Evolutionary conservation across 148 eudicot genomes (phyloP).

Genomic region (Chenopodium formosanum): DNA sequence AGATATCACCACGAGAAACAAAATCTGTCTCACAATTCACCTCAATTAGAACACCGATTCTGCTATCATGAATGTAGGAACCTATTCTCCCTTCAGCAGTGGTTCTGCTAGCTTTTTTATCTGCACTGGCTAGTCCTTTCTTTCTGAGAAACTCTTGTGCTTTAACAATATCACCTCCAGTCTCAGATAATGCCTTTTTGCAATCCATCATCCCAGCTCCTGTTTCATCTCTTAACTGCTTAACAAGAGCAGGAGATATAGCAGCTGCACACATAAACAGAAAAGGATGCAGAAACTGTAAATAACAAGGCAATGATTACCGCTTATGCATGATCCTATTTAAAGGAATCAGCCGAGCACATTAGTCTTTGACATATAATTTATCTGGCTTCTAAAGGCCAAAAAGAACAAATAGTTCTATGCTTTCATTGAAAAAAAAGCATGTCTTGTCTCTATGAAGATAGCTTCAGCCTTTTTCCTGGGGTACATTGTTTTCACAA

Average conservation of each 20-base stretch:
- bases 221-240: conserved; percentile 86
- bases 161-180: conserved; percentile 69
- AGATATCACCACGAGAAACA: conserved; percentile 90
- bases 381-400: background rate
- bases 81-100: conserved; percentile 98
- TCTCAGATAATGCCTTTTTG: conserved; percentile 86
- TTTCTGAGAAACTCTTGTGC: conserved; percentile 91
- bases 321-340: background rate
- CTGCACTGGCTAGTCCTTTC: conserved; percentile 95
- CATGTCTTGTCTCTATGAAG: background rate
- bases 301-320: background rate
- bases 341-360: background rate
- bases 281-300: background rate
- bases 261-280: conserved; percentile 39
- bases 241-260: conserved; percentile 84
- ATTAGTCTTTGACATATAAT: background rate
- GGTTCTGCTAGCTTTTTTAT: conserved; percentile 81
- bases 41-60: conserved; percentile 86
- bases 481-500: background rate
- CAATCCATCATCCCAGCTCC: conserved; percentile 99
- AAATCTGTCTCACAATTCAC: conserved; percentile 97
- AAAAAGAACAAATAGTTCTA: background rate
- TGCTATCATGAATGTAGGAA: conserved; percentile 84
- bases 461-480: background rate
- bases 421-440: background rate